Evolutionary conservation across 768 basidiomycete species (phyloP), one percentile per base, ranked within the genome.

Genomic region (Gymnopilus junonius): DNA sequence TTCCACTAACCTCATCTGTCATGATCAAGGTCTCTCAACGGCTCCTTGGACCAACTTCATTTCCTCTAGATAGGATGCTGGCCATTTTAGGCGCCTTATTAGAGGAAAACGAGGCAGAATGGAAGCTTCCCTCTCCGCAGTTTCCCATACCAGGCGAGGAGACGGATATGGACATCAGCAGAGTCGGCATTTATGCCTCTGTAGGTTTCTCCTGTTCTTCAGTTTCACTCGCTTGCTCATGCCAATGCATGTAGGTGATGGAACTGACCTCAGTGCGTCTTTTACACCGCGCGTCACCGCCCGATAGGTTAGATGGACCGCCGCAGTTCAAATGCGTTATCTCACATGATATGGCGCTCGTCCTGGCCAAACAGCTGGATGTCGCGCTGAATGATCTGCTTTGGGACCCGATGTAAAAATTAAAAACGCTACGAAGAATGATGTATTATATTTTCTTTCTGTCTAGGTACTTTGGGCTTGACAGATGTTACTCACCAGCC

Each of bases 81-180:
- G 94, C 92, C 0, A 90, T 96, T 56, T 81, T 95, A 1, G 93
- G 92, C 1, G 83, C 87, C 0, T 74, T 97, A 1, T 67, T 94
- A 12, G 89, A 93, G 67, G 93, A 93, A 70, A 86, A 92, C 66
- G 89, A 86, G 65, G 75, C 72, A 0, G 86, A 91, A 21, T 72
- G 72, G 1, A 78, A 86, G 8, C 70, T 77, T 2, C 73, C 79
- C 4, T 80, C 76, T 0, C 80, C 79, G 1, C 80, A 86, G 58
- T 87, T 85, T 55, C 78, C 69, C 4, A 75, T 87, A 37, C 83
- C 88, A 1, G 91, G 91, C 3, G 91, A 92, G 66, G 83, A 89
- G 40, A 90, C 90, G 0, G 92, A 93, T 69, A 87, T 87, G 82
- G 92, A 93, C 67, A 81, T 87, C 14, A 76, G 83, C 15, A 79